These are phyloP conservation scores for Juglanconis juglandina DNA, from an alignment of 2,329 filamentous ascomycete genomes.

Conservation along the genomic window DNA sequence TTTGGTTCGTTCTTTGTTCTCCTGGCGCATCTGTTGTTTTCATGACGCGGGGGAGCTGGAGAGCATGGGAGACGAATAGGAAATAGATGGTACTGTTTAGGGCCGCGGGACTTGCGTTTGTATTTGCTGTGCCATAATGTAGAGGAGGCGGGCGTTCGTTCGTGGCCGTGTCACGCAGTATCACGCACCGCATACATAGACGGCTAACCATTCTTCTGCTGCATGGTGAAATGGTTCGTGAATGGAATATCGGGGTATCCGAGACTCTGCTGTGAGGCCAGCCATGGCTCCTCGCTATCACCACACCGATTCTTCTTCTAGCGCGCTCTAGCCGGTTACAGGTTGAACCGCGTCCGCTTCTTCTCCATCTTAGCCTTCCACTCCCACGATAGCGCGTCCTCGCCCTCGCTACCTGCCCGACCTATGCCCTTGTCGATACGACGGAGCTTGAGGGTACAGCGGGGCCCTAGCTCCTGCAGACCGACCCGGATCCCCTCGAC, in stretches of 20 bases:
- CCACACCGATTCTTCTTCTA: background rate
- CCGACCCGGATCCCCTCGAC: constrained; percentile 83
- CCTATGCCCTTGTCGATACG: constrained; percentile 87
- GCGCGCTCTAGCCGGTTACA: constrained; percentile 47
- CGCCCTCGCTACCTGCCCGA: constrained; percentile 62
- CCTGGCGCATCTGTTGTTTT: no score
- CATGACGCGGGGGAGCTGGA: no score
- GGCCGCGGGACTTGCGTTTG: no score
- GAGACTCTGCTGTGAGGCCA: background rate
- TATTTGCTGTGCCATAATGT: no score
- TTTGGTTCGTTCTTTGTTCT: no score
- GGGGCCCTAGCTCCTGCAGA: constrained; percentile 75
- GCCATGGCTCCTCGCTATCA: background rate
- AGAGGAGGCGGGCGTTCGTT: no score
- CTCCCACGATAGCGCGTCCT: constrained; percentile 83
- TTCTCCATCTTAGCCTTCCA: constrained; percentile 98
- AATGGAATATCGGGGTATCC: constrained; percentile 14
- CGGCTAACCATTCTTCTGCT: no score
- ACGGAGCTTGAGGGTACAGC: constrained; percentile 74
- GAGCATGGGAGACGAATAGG: no score
- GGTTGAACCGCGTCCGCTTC: constrained; percentile 85
- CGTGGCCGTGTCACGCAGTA: no score
- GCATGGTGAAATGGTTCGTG: no score
- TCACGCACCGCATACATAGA: no score
- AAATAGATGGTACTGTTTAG: no score